A percentile compares a stretch with the other conserved stretches of the same genome.
Conservation (phyloP, 768 basidiomycete genomes). For the Hemileccinum impolitum region DNA sequence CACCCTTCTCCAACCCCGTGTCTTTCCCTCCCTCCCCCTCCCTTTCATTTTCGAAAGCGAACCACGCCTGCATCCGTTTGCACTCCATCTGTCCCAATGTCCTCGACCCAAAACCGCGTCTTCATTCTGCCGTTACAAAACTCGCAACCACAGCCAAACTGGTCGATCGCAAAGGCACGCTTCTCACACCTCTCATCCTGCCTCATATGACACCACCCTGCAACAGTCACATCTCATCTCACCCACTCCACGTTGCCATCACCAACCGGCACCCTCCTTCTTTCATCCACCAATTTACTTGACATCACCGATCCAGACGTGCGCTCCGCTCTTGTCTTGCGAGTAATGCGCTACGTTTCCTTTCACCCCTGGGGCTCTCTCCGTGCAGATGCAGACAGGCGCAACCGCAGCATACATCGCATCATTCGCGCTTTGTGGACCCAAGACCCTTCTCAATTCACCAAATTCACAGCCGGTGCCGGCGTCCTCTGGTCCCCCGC, state of each 20-base stretch:
- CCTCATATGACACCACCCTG: conserved; percentile 28
- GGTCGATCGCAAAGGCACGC: conserved; percentile 47
- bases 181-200: not conserved
- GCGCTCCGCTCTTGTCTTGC: conserved; percentile 43
- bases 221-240: conserved; percentile 43
- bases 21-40: conserved; percentile 31
- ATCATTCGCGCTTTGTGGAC: conserved; percentile 51
- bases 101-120: conserved; percentile 32
- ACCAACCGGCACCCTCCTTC: conserved; percentile 47
- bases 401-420: conserved; percentile 40
- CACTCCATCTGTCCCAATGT: conserved; percentile 33
- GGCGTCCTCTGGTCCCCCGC: conserved; percentile 66
- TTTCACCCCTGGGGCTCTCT: conserved; percentile 74
- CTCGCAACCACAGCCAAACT: conserved; percentile 37
- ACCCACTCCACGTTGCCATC: conserved; percentile 38
- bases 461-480: conserved; percentile 52
- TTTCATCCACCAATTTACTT: conserved; percentile 37
- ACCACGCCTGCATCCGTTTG: conserved; percentile 28
- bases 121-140: conserved; percentile 35
- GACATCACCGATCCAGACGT: conserved; percentile 34
- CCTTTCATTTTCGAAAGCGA: conserved; percentile 32
- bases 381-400: conserved; percentile 58
- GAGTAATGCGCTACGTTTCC: conserved; percentile 67
- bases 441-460: conserved; percentile 21
- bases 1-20: conserved; percentile 11